phyloP scores from a whole-genome alignment of 768 basidiomycete species.

The Cyclocybe aegerita region DNA sequence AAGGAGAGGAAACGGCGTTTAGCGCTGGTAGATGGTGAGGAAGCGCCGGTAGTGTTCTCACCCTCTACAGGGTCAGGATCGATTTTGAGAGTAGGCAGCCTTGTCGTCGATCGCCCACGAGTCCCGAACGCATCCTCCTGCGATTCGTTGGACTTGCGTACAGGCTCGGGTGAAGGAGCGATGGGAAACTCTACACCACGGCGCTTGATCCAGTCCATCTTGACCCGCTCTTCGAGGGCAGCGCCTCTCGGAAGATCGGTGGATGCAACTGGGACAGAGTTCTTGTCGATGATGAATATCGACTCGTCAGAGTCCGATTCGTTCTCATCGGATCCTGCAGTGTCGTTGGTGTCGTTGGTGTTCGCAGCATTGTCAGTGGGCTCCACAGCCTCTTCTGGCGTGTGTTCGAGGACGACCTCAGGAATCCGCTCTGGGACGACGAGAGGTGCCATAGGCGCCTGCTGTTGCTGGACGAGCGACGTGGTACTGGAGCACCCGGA shows the following conservation, averaged over 20 bases:
- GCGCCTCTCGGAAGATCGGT: slow-evolving; percentile 40
- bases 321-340: slow-evolving; percentile 16
- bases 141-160: slow-evolving; percentile 4
- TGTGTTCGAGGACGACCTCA: slow-evolving; percentile 16
- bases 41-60: background rate
- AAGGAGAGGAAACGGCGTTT: slow-evolving; percentile 42
- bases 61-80: slow-evolving; percentile 10
- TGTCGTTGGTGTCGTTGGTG: background rate
- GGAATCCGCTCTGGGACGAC: slow-evolving; percentile 19
- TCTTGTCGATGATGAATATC: slow-evolving; percentile 53
- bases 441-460: too few relatives aligned
- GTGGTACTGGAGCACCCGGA: slow-evolving; percentile 40
- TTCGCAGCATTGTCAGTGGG: slow-evolving; percentile 1
- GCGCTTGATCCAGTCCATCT: slow-evolving; percentile 29
- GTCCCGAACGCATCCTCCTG: slow-evolving; percentile 3
- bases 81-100: slow-evolving; percentile 9
- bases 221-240: slow-evolving; percentile 40
- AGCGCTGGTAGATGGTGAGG: slow-evolving; percentile 17
- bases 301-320: slow-evolving; percentile 50
- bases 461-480: slow-evolving; percentile 29
- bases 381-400: background rate
- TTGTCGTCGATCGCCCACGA: slow-evolving; percentile 9
- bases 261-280: slow-evolving; percentile 33
- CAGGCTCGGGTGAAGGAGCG: slow-evolving; percentile 12
- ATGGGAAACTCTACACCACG: slow-evolving; percentile 33